Percentiles rank a stretch among this genome's conserved stretches.
Evolutionary conservation across 345 rosid species (phyloP).

Genomic region (Acer campestre): DNA sequence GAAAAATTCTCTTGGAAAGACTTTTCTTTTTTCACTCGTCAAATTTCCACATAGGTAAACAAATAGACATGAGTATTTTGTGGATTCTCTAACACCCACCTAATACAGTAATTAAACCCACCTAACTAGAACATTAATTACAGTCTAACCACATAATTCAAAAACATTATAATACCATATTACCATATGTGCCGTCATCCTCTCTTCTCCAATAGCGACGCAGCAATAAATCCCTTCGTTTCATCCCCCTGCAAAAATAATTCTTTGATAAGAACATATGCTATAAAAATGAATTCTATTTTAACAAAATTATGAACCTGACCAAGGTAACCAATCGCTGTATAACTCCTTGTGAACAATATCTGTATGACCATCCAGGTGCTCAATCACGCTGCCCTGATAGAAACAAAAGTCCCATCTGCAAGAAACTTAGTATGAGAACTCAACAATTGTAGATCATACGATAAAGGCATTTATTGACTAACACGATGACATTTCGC

Average conservation of each 20-base stretch:
- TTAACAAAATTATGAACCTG: slow-evolving; percentile 17
- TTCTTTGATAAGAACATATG: slow-evolving; percentile 8
- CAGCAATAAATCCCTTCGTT: slow-evolving; percentile 72
- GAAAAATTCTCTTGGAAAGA: too few relatives aligned
- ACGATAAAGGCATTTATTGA: neutral
- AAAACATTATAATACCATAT: too few relatives aligned
- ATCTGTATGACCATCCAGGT: slow-evolving; percentile 91
- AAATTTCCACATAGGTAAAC: too few relatives aligned
- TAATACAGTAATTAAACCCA: too few relatives aligned
- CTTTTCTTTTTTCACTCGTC: too few relatives aligned
- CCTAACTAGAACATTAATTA: too few relatives aligned
- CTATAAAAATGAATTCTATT: neutral
- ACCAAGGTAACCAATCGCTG: slow-evolving; percentile 89
- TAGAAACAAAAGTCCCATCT: slow-evolving; percentile 94
- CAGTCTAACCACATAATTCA: too few relatives aligned
- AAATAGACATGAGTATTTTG: too few relatives aligned
- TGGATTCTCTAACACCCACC: too few relatives aligned
- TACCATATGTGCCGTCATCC: slow-evolving; percentile 97
- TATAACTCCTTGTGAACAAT: slow-evolving; percentile 64
- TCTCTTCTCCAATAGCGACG: slow-evolving; percentile 97
- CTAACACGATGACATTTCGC: neutral
- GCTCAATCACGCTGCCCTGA: slow-evolving; percentile 77
- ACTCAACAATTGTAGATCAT: neutral
- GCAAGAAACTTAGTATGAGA: slow-evolving; percentile 22
- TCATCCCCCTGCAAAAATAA: slow-evolving; percentile 62